A percentile compares a stretch with the other conserved stretches of the same genome.
Conservation (phyloP, 2,329 filamentous ascomycete species). For the Sarocladiaceae sp. region DNA sequence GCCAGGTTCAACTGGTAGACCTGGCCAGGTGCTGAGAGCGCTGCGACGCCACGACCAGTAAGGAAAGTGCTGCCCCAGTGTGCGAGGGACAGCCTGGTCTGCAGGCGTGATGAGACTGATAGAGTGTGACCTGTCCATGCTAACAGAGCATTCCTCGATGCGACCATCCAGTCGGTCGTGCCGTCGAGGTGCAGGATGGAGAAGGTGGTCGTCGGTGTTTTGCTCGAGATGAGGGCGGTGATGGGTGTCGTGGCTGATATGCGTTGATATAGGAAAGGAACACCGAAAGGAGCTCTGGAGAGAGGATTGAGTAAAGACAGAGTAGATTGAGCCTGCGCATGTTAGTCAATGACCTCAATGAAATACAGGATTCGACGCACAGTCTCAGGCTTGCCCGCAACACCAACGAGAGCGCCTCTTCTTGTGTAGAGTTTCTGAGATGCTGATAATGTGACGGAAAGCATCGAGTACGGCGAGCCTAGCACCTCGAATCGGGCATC, state of each 20-base stretch:
- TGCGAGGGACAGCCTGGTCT: slow-evolving; percentile 68
- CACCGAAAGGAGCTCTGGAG: slow-evolving; percentile 71
- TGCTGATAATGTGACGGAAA: slow-evolving; percentile 88
- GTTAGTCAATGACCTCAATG: slow-evolving; percentile 6
- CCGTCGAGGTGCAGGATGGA: slow-evolving; percentile 87
- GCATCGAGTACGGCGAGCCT: slow-evolving; percentile 85
- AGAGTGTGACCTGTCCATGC: slow-evolving; percentile 95
- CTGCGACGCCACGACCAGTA: slow-evolving; percentile 82
- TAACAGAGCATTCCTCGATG: slow-evolving; percentile 82
- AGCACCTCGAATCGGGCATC: slow-evolving; percentile 95
- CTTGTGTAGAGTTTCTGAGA: slow-evolving; percentile 92
- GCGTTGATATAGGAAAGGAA: slow-evolving; percentile 93
- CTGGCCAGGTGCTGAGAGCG: slow-evolving; percentile 80
- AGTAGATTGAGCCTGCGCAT: slow-evolving; percentile 72
- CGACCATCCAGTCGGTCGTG: slow-evolving; percentile 90
- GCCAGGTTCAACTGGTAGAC: slow-evolving; percentile 81
- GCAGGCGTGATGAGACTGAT: slow-evolving; percentile 68
- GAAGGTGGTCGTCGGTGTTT: slow-evolving; percentile 81
- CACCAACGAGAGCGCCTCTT: slow-evolving; percentile 82
- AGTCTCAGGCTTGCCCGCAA: slow-evolving; percentile 88
- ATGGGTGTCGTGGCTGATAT: slow-evolving; percentile 84
- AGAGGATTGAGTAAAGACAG: slow-evolving; percentile 83
- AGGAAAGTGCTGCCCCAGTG: slow-evolving; percentile 91
- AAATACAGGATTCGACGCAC: slow-evolving; percentile 41
- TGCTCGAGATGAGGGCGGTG: slow-evolving; percentile 83